Evolutionary conservation across 179 eudicot species (phyloP), one percentile per base, ranked within the genome.

Genomic region (Beta lomatogona): DNA sequence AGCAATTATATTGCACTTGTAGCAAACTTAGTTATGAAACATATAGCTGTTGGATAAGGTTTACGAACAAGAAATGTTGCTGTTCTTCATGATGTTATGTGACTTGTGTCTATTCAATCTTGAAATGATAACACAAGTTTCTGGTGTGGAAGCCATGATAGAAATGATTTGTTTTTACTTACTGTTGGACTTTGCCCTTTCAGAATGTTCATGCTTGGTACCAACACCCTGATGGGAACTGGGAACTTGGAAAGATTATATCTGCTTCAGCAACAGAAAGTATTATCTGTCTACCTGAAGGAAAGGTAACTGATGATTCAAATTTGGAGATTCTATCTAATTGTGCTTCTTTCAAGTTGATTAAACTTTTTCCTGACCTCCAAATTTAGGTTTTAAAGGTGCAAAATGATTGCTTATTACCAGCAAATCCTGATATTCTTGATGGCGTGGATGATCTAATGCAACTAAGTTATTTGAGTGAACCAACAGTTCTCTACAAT

Each of bases 401-500:
- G 82, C 90, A 87, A 82, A 74, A 88, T 75, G 97, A 92, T 82
- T 76, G 86, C 85, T 85, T 94, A 70, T 80, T 92, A 81, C 92
- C 97, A 63, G 95, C 99, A 78, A 97, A 97, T 84, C 99, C 99
- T 76, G 98, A 93, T 89, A 93, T 97, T 75, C 94, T 97, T 83
- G 97, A 97, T 85, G 99, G 99, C 8, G 99, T 97, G 44, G 98
- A 94, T 83, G 99, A 97, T 88, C 97, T 97, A 68, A 94, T 97
- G 98, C 99, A 97, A 86, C 89, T 97, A 77, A 97, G 99, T 85
- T 97, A 90, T 89, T 84, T 97, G 66, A 89, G 89, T 85, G 99
- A 97, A 75, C 99, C 99, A 77, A 90, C 99, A 71, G 99, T 97
- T 53, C 88, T 97, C 57, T 90, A 92, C 89, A 94, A 97, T 86